Conservation (phyloP, 192 early-diverging fungal species). For the Dimargaris xerosporica region DNA sequence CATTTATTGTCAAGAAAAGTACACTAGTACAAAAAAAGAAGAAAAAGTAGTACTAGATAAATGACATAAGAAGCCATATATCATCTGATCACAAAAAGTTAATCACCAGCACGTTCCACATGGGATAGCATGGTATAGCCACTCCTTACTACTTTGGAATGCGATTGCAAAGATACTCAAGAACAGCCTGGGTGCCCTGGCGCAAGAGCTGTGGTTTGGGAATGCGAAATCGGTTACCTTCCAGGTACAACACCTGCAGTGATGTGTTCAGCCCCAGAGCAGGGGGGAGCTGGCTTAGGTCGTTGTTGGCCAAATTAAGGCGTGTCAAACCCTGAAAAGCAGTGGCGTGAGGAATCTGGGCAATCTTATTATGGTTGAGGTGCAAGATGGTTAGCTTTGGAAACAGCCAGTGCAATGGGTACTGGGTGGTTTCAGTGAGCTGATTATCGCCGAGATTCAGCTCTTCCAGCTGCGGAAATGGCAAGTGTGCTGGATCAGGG, state of each 20-base stretch:
- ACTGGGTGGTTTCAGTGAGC: conserved; percentile 10
- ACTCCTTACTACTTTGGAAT: conserved; percentile 16
- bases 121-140: too few species aligned
- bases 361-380: conserved; percentile 28
- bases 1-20: too few species aligned
- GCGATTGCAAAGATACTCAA: conserved; percentile 34
- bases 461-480: conserved; percentile 30
- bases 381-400: conserved; percentile 25
- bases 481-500: conserved; percentile 4
- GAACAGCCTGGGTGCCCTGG: conserved; percentile 33
- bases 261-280: conserved; percentile 25
- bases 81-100: too few species aligned
- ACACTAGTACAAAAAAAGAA: too few species aligned
- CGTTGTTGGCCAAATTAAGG: conserved; percentile 38
- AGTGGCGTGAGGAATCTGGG: conserved; percentile 12
- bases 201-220: conserved; percentile 31
- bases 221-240: conserved; percentile 39
- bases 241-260: conserved; percentile 28
- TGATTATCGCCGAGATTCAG: conserved; percentile 17
- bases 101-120: too few species aligned
- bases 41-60: too few species aligned
- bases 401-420: conserved; percentile 22
- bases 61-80: too few species aligned
- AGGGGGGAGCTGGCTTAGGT: conserved; percentile 34
- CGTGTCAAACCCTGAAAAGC: conserved; percentile 25